Evolutionary conservation across 148 eudicot species (phyloP).

Genomic region (Pharnaceum exiguum): DNA sequence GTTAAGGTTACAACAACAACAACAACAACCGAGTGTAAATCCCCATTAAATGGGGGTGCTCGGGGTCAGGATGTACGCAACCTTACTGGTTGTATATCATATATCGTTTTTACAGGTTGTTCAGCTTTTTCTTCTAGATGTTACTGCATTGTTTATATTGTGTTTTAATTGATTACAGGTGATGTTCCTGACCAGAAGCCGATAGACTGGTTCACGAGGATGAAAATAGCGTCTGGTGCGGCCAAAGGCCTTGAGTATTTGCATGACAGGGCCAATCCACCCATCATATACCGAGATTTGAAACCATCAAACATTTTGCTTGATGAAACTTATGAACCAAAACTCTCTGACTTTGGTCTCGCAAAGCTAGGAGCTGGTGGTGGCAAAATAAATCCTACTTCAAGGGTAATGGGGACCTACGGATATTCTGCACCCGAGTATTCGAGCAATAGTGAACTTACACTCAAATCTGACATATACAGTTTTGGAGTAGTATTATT

Average conservation of each 20-base stretch:
- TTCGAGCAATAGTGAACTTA: slow-evolving; percentile 46
- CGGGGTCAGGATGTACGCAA: no score
- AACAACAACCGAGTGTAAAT: no score
- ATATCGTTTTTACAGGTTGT: not conserved
- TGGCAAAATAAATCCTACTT: slow-evolving; percentile 30
- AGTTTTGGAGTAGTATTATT: slow-evolving; percentile 61
- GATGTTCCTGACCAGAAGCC: slow-evolving; percentile 32
- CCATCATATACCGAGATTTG: slow-evolving; percentile 50
- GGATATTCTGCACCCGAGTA: slow-evolving; percentile 67
- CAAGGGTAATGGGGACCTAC: slow-evolving; percentile 59
- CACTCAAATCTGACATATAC: slow-evolving; percentile 58
- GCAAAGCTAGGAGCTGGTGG: slow-evolving; percentile 50
- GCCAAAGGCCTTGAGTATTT: slow-evolving; percentile 60
- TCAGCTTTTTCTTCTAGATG: not conserved
- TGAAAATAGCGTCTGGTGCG: slow-evolving; percentile 58
- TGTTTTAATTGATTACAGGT: slow-evolving; percentile 19
- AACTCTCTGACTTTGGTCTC: slow-evolving; percentile 54
- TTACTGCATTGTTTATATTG: slow-evolving; percentile 2
- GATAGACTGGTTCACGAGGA: slow-evolving; percentile 57
- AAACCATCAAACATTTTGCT: slow-evolving; percentile 55
- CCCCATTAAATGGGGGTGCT: no score
- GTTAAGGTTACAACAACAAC: not conserved
- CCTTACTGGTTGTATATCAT: not conserved
- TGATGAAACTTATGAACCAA: slow-evolving; percentile 42
- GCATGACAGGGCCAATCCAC: slow-evolving; percentile 51